phyloP scores from a whole-genome alignment of 495 filamentous ascomycete genomes.

The Trichoderma gamsii region DNA sequence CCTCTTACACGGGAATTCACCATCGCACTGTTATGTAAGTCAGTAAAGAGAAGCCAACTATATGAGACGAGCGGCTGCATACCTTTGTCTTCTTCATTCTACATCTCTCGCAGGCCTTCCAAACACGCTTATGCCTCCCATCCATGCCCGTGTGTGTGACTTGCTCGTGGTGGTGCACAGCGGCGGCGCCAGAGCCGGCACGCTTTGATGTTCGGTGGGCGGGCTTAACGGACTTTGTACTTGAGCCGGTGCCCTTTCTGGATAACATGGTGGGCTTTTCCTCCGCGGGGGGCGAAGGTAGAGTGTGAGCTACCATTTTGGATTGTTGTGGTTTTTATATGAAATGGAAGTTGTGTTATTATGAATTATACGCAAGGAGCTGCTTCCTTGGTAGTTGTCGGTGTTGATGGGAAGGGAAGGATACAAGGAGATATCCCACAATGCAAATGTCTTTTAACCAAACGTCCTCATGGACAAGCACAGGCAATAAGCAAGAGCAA shows the following conservation, averaged over 20 bases:
- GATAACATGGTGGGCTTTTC: conserved; percentile 17
- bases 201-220: conserved; percentile 30
- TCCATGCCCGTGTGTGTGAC: conserved; percentile 27
- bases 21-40: conserved; percentile 48
- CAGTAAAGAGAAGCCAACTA: conserved; percentile 17
- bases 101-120: conserved; percentile 67
- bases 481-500: not conserved
- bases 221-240: conserved; percentile 29
- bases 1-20: conserved; percentile 59
- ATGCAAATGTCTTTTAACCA: too few relatives aligned
- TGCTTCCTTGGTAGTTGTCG: too few relatives aligned
- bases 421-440: too few relatives aligned
- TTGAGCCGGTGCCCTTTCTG: conserved; percentile 23
- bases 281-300: conserved; percentile 12
- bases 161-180: conserved; percentile 31
- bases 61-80: not conserved
- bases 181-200: conserved; percentile 25
- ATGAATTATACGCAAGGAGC: not conserved
- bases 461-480: not conserved
- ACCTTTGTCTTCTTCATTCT: conserved; percentile 70
- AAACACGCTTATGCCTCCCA: conserved; percentile 56
- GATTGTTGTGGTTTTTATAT: not conserved
- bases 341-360: not conserved
- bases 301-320: conserved; percentile 7
- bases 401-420: too few relatives aligned